Evolutionary conservation across 1,139 yeast genomes (phyloP), one percentile per base, ranked within the genome.

Genomic region (Debaryomyces psychrophilus): DNA sequence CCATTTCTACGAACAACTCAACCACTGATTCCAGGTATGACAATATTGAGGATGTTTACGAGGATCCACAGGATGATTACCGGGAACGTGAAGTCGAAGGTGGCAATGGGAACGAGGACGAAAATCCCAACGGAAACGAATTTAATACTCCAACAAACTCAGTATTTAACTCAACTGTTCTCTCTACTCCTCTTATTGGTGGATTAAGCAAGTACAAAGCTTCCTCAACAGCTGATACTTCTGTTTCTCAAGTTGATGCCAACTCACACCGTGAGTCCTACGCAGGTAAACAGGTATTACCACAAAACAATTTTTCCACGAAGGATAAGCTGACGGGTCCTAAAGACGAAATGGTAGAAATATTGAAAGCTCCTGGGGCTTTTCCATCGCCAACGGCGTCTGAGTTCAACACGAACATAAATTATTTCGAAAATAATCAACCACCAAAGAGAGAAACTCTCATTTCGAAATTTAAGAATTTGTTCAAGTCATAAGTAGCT

Each of bases 401-500:
- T 25, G 36, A 41, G n/a, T 38, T 25, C 17, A 38, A 43, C 22
- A 26, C 45, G 11, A 27, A 28, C 18, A 11, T 6, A 26, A 27
- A 28, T 17, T 31, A 25, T 9, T 25, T 50, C 18, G 22, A 51
- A 8, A 28, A 41, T 28, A 44, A 50, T 23, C 17, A 27, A 5
- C 39, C 50, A 20, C 42, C 43, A 8, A 67, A 55, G 44, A 57
- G 64, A 46, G 73, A 66, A 14, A 57, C 63, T 34, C 58, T 73
- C 44, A 54, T 72, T 40, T 59, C 72, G 20, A 61, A 65, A 45
- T 66, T 73, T 52, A 65, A 59, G 50, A 67, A 68, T 26, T 64
- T 72, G 37, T 73, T 73, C 56, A 64, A 53, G 54, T 65, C 62
- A 44, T 60, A 50, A 45, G 18, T 26, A n/a, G 11, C n/a, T 9